These are phyloP conservation scores for Neurospora sp. DNA, from an alignment of 495 filamentous ascomycete genomes.

Conservation along the genomic window DNA sequence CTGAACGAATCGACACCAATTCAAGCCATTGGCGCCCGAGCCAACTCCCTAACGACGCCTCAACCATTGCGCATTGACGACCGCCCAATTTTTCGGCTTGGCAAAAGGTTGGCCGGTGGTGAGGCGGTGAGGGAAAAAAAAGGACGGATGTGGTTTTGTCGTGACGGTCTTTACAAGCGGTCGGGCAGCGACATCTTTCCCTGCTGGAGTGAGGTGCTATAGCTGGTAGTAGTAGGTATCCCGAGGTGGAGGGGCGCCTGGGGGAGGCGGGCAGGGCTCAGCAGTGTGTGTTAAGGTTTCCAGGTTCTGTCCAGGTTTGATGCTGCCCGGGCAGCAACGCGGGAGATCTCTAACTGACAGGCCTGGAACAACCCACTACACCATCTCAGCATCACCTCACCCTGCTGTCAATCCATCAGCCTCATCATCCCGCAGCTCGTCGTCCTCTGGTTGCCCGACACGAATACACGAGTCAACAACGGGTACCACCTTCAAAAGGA, in stretches of 20 bases:
- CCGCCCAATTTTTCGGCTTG: slow-evolving; percentile 3
- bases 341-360: neutral
- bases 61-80: slow-evolving; percentile 2
- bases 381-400: neutral
- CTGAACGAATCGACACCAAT: slow-evolving; percentile 8
- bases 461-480: slow-evolving; percentile 3
- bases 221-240: neutral
- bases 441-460: slow-evolving; percentile 16
- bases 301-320: neutral
- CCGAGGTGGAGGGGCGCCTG: neutral
- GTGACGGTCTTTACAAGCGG: neutral
- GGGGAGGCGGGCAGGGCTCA: neutral
- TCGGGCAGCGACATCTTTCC: slow-evolving; percentile 12
- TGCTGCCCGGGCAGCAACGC: slow-evolving; percentile 1
- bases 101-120: slow-evolving; percentile 4
- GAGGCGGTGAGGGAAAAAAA: slow-evolving; percentile 13
- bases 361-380: slow-evolving; percentile 1
- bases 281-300: neutral
- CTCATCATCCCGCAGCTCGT: slow-evolving; percentile 1
- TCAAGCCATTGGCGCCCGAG: slow-evolving; percentile 17
- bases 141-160: neutral
- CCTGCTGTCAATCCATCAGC: neutral
- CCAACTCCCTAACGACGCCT: slow-evolving; percentile 5
- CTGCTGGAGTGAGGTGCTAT: neutral
- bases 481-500: neutral